phyloP scores from a whole-genome alignment of 768 basidiomycete species.

The Epithele typhae region DNA sequence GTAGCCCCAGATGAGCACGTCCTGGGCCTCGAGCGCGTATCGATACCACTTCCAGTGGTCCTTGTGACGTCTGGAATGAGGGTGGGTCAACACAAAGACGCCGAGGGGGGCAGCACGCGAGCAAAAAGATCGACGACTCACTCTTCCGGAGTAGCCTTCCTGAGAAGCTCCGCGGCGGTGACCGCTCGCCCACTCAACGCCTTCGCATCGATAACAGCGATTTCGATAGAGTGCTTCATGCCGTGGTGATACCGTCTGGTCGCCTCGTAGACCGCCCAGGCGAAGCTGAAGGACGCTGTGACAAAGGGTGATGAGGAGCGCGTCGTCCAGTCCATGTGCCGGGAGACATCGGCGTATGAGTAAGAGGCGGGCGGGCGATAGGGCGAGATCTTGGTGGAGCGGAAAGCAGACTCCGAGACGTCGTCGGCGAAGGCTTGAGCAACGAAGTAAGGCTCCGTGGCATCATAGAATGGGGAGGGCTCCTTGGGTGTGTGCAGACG shows the following conservation, averaged over 20 bases:
- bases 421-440: constrained; percentile 57
- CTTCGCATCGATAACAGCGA: constrained; percentile 72
- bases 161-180: constrained; percentile 62
- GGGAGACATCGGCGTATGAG: constrained; percentile 60
- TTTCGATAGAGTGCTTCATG: constrained; percentile 72
- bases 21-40: constrained; percentile 71
- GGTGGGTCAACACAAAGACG: background rate
- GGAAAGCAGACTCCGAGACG: constrained; percentile 19
- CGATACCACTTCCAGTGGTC: constrained; percentile 77
- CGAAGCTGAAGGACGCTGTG: constrained; percentile 76
- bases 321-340: constrained; percentile 79
- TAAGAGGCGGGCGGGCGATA: constrained; percentile 23
- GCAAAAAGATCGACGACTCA: constrained; percentile 34
- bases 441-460: constrained; percentile 60
- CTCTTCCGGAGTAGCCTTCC: constrained; percentile 50
- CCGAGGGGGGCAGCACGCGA: background rate
- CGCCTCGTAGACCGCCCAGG: constrained; percentile 82
- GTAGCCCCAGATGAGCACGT: constrained; percentile 66
- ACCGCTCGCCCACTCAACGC: constrained; percentile 53
- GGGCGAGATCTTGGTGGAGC: constrained; percentile 22
- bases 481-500: constrained; percentile 75
- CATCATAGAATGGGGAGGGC: constrained; percentile 46
- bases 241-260: constrained; percentile 66
- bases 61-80: constrained; percentile 42
- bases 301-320: constrained; percentile 64